Evolutionary conservation across 768 basidiomycete genomes (phyloP).

Genomic region (Rhodotorula babjevae): DNA sequence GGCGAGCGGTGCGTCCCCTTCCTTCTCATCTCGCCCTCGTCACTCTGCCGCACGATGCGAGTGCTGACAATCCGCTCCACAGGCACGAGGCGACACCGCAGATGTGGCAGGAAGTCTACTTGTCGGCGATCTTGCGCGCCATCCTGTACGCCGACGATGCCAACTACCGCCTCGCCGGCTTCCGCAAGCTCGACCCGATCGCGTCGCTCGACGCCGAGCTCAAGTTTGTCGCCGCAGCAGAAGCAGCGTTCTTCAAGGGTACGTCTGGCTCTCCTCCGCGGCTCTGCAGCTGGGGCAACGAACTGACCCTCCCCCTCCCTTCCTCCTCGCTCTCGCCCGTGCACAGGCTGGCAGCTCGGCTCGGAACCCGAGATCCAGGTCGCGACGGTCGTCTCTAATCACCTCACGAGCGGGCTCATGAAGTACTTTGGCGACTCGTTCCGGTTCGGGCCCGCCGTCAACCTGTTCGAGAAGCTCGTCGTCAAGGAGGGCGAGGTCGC

Average conservation of each 20-base stretch:
- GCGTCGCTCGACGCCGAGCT: conserved; percentile 80
- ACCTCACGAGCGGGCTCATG: conserved; percentile 86
- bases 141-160: conserved; percentile 96
- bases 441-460: conserved; percentile 66
- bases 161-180: conserved; percentile 80
- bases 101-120: conserved; percentile 95
- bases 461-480: conserved; percentile 84
- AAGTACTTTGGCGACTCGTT: conserved; percentile 95
- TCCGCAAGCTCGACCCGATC: conserved; percentile 92
- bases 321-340: too few species aligned
- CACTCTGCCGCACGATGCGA: not conserved
- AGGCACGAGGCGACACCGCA: conserved; percentile 86
- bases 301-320: not conserved
- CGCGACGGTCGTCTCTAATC: conserved; percentile 91
- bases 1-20: conserved; percentile 73
- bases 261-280: conserved; percentile 2
- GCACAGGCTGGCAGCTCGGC: conserved; percentile 90
- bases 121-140: conserved; percentile 83
- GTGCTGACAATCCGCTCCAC: not conserved
- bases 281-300: too few species aligned
- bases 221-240: conserved; percentile 83
- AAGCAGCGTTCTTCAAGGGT: conserved; percentile 83
- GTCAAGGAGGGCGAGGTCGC: conserved; percentile 85
- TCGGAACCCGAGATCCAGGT: conserved; percentile 99
- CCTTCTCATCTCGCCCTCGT: not conserved